Percentiles rank a stretch among this genome's conserved stretches.
Conservation (phyloP, 768 basidiomycete species). For the Lanmaoa rubissima region DNA sequence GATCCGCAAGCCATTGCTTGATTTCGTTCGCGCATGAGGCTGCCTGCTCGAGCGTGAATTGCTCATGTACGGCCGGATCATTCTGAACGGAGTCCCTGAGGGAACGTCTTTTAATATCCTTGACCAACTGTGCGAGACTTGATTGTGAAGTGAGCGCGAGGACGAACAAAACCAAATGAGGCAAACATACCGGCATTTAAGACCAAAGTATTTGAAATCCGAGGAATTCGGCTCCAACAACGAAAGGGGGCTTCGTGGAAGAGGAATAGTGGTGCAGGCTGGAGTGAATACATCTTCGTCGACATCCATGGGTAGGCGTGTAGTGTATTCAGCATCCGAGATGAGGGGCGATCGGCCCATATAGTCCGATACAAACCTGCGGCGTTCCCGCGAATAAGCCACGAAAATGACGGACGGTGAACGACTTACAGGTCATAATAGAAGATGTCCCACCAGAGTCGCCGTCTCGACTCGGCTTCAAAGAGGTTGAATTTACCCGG, state of each 20-base stretch:
- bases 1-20: constrained; percentile 47
- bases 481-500: constrained; percentile 46
- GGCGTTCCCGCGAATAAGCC: constrained; percentile 13
- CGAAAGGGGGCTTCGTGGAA: constrained; percentile 31
- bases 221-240: constrained; percentile 29
- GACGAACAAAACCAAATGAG: background rate
- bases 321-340: constrained; percentile 51
- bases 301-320: constrained; percentile 54
- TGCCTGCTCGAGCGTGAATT: constrained; percentile 61
- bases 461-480: constrained; percentile 49
- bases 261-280: constrained; percentile 44
- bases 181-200: constrained; percentile 57
- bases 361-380: constrained; percentile 68
- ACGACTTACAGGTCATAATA: constrained; percentile 74
- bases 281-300: constrained; percentile 54
- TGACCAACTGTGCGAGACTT: constrained; percentile 64
- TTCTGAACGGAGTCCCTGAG: constrained; percentile 38
- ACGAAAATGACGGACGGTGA: background rate
- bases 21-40: constrained; percentile 56
- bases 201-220: constrained; percentile 48
- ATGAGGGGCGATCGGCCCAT: constrained; percentile 64
- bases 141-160: constrained; percentile 3
- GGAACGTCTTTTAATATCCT: constrained; percentile 55
- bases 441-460: constrained; percentile 79
- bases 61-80: constrained; percentile 25